Percentiles rank a stretch among this genome's conserved stretches.
Conservation (phyloP, 2,329 filamentous ascomycete species). For the Colletotrichum limetticola region DNA sequence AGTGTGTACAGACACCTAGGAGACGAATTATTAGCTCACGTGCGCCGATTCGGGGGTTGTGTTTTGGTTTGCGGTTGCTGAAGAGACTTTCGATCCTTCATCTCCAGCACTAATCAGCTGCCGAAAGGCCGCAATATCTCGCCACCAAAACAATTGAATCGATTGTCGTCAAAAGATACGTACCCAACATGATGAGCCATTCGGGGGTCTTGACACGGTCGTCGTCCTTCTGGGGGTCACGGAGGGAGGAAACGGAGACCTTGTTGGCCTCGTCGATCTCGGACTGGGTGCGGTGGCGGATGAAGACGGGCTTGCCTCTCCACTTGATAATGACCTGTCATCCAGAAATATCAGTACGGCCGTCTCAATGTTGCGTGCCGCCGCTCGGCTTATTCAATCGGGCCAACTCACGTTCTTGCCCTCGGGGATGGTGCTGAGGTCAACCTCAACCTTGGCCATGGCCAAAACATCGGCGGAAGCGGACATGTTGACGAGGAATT, state of each 20-base stretch:
- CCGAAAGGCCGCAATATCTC: background rate
- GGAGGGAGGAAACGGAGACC: slow-evolving; percentile 82
- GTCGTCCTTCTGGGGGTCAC: slow-evolving; percentile 90
- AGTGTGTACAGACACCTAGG: slow-evolving; percentile 96
- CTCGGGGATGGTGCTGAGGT: slow-evolving; percentile 91
- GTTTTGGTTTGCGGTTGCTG: background rate
- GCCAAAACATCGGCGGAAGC: slow-evolving; percentile 98
- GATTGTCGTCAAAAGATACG: slow-evolving; percentile 36
- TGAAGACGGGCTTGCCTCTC: slow-evolving; percentile 99
- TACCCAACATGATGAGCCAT: slow-evolving; percentile 99
- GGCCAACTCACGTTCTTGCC: slow-evolving; percentile 91
- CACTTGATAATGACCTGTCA: slow-evolving; percentile 96
- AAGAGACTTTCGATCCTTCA: background rate
- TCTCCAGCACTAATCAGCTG: background rate
- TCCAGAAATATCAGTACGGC: slow-evolving; percentile 1
- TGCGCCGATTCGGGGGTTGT: background rate
- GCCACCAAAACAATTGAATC: background rate
- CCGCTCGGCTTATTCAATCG: background rate
- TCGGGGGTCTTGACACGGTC: slow-evolving; percentile 98
- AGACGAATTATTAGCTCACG: slow-evolving; percentile 37
- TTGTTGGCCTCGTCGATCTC: slow-evolving; percentile 97
- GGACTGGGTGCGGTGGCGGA: slow-evolving; percentile 93
- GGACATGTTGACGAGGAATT: slow-evolving; percentile 99
- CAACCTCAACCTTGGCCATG: slow-evolving; percentile 99
- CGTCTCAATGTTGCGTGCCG: background rate